A percentile compares a stretch with the other conserved stretches of the same genome.
Conservation (phyloP, 2,329 filamentous ascomycete species). For the Chrysoporthe puriensis region DNA sequence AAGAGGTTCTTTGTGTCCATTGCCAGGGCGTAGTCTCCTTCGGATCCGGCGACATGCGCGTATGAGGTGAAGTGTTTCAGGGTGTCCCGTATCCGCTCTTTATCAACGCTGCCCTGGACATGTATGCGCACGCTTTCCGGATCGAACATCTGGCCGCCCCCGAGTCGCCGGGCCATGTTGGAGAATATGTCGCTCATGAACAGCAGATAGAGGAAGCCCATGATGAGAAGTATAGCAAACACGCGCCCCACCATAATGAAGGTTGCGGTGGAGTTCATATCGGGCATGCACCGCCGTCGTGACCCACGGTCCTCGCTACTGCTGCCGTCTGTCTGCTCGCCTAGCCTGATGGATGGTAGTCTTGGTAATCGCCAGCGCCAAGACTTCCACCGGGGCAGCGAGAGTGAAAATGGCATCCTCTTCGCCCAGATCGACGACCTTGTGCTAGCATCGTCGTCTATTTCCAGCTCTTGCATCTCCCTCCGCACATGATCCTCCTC, state of each 20-base stretch:
- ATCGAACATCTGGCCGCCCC: conserved; percentile 74
- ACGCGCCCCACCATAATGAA: conserved; percentile 72
- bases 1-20: conserved; percentile 84
- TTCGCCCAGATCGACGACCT: conserved; percentile 57
- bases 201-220: conserved; percentile 79
- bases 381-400: conserved; percentile 58
- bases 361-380: conserved; percentile 58
- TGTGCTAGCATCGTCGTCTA: conserved; percentile 45
- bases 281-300: conserved; percentile 38
- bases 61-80: conserved; percentile 79
- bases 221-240: conserved; percentile 74
- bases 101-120: conserved; percentile 74
- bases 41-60: conserved; percentile 90
- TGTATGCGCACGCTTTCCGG: conserved; percentile 79
- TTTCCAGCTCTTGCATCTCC: conserved; percentile 88
- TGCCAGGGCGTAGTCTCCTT: conserved; percentile 86
- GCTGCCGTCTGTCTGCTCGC: conserved; percentile 29
- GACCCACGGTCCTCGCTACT: conserved; percentile 32
- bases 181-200: conserved; percentile 86
- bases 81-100: conserved; percentile 70
- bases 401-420: conserved; percentile 56
- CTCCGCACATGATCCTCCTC: conserved; percentile 72
- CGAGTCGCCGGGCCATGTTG: conserved; percentile 63
- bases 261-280: conserved; percentile 47
- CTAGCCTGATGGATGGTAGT: conserved; percentile 50